phyloP scores from a whole-genome alignment of 78 protist species.

The Guillardia theta region DNA sequence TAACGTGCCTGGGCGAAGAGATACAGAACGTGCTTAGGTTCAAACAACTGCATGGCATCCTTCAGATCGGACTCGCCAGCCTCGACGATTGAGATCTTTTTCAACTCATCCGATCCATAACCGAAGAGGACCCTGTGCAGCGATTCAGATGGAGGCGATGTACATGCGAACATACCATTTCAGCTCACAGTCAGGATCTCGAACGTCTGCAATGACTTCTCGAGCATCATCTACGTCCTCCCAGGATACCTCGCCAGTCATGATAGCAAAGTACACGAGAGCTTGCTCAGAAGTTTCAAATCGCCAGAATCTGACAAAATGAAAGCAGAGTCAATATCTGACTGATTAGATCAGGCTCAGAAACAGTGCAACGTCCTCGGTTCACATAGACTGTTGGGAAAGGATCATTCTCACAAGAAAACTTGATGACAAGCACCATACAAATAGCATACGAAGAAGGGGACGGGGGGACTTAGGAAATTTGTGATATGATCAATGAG shows the following conservation, averaged over 20 bases:
- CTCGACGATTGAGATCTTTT: background rate
- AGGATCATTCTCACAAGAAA: no score
- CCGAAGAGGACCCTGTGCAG: background rate
- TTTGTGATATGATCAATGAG: no score
- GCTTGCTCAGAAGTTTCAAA: no score
- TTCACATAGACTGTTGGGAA: no score
- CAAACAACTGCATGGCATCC: background rate
- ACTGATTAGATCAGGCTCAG: no score
- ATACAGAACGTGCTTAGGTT: background rate
- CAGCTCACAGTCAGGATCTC: conserved; percentile 12
- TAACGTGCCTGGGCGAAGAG: background rate
- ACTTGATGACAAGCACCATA: no score
- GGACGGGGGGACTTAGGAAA: no score
- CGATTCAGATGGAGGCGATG: background rate
- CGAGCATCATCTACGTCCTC: background rate
- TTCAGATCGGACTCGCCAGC: background rate
- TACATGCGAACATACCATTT: background rate
- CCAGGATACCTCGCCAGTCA: conserved; percentile 20
- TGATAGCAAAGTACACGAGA: no score
- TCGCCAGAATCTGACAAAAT: no score
- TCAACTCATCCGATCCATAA: background rate
- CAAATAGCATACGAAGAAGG: no score
- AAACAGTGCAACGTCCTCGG: no score
- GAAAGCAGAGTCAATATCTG: no score
- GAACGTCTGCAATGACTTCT: background rate